A percentile compares a stretch with the other conserved stretches of the same genome.
These are phyloP conservation scores for Aschersonia sp. DNA, from an alignment of 2,329 filamentous ascomycete species.

Conservation along the genomic window DNA sequence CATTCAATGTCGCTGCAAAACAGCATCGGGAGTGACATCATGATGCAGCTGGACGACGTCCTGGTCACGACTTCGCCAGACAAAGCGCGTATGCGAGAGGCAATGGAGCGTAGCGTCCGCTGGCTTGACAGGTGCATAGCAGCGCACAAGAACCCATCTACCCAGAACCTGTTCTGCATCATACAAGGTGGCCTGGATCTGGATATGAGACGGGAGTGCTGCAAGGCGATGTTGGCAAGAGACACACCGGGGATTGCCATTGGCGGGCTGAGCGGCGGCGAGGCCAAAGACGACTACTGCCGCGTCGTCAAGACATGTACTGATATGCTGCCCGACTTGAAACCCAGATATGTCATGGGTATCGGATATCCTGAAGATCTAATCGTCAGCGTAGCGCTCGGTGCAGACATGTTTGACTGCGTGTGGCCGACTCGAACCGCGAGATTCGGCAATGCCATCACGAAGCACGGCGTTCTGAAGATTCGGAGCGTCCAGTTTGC, in stretches of 20 bases:
- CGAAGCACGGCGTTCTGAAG: slow-evolving; percentile 67
- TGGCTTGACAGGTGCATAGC: slow-evolving; percentile 94
- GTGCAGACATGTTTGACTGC: slow-evolving; percentile 99
- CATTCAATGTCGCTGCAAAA: slow-evolving; percentile 95
- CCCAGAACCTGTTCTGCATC: slow-evolving; percentile 94
- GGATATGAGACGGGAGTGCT: slow-evolving; percentile 73
- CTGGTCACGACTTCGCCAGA: slow-evolving; percentile 93
- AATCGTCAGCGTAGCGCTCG: slow-evolving; percentile 81
- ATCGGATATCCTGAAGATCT: slow-evolving; percentile 96
- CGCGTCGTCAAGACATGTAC: slow-evolving; percentile 82
- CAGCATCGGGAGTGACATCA: slow-evolving; percentile 94
- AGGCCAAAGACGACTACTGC: slow-evolving; percentile 88
- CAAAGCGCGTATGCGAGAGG: slow-evolving; percentile 72
- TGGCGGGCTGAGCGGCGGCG: slow-evolving; percentile 84
- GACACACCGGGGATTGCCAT: slow-evolving; percentile 95
- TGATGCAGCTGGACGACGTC: slow-evolving; percentile 99
- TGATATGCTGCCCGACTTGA: slow-evolving; percentile 66
- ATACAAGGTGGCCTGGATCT: slow-evolving; percentile 92
- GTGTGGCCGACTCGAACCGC: slow-evolving; percentile 97
- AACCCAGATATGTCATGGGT: slow-evolving; percentile 98
- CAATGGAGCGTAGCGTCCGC: slow-evolving; percentile 84
- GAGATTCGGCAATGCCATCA: slow-evolving; percentile 90
- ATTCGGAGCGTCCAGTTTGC: slow-evolving; percentile 63
- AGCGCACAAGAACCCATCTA: slow-evolving; percentile 68
- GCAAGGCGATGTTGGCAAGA: slow-evolving; percentile 70